Conservation (phyloP, 2,329 filamentous ascomycete species). For the Ilyonectria sp. region DNA sequence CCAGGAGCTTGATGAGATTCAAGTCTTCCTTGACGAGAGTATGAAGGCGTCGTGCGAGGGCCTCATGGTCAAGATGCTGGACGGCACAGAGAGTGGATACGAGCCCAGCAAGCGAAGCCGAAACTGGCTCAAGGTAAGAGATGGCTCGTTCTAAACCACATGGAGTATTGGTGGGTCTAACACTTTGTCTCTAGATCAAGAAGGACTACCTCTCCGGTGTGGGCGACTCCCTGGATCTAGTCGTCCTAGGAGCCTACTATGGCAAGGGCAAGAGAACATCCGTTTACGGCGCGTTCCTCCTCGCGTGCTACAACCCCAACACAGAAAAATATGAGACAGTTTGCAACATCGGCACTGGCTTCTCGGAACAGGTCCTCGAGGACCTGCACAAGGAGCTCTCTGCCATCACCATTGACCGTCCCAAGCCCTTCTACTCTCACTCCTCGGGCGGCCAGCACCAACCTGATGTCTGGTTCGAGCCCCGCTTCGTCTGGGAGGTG, state of each 20-base stretch:
- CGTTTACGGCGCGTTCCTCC: slow-evolving; percentile 94
- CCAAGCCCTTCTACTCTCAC: slow-evolving; percentile 96
- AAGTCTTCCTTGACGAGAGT: slow-evolving; percentile 91
- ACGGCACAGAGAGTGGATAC: slow-evolving; percentile 92
- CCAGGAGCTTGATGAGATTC: slow-evolving; percentile 93
- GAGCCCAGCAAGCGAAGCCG: slow-evolving; percentile 96
- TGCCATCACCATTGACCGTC: slow-evolving; percentile 84
- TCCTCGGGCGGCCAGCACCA: slow-evolving; percentile 89
- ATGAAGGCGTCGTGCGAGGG: slow-evolving; percentile 97
- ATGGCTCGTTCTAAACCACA: background rate
- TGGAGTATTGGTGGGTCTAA: slow-evolving; percentile 68
- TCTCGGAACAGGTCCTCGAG: slow-evolving; percentile 94
- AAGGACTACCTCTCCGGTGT: slow-evolving; percentile 97
- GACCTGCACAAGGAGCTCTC: slow-evolving; percentile 84
- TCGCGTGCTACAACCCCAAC: slow-evolving; percentile 90
- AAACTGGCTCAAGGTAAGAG: slow-evolving; percentile 93
- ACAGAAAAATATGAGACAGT: slow-evolving; percentile 92
- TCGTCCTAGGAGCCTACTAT: slow-evolving; percentile 94
- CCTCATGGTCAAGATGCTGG: slow-evolving; percentile 99
- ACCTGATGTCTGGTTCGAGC: slow-evolving; percentile 98
- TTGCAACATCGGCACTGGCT: slow-evolving; percentile 98
- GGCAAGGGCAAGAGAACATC: slow-evolving; percentile 96
- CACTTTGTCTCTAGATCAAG: slow-evolving; percentile 76
- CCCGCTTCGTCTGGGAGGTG: slow-evolving; percentile 95
- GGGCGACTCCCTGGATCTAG: slow-evolving; percentile 95